These are phyloP conservation scores for Aspergillus bombycis DNA, from an alignment of 2,329 filamentous ascomycete species.

Conservation along the genomic window DNA sequence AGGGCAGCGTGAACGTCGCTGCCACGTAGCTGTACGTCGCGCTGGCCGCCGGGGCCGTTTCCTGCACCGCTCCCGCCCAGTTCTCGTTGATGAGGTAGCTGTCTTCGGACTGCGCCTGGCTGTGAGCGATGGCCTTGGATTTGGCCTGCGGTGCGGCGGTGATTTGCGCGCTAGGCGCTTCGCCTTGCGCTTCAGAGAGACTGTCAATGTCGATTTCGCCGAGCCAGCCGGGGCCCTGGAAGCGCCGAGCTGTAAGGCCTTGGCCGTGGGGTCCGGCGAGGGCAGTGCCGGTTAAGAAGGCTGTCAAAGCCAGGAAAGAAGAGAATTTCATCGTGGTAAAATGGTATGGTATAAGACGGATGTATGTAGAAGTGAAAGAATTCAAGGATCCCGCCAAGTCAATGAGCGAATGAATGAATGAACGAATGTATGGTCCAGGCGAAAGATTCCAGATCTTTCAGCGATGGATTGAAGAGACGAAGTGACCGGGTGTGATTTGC, in stretches of 20 bases:
- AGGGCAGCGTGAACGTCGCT: slow-evolving; percentile 13
- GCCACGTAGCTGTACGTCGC: slow-evolving; percentile 11
- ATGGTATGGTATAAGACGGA: background rate
- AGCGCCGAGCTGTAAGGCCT: background rate
- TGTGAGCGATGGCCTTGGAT: background rate
- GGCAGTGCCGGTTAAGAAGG: slow-evolving; percentile 9
- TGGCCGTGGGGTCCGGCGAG: slow-evolving; percentile 7
- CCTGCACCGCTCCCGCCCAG: slow-evolving; percentile 14
- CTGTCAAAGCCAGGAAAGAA: slow-evolving; percentile 7
- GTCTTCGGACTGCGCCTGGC: background rate
- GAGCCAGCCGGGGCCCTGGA: background rate
- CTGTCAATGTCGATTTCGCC: background rate
- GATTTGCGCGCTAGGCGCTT: background rate
- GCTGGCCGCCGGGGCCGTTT: background rate
- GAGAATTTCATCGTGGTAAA: slow-evolving; percentile 6
- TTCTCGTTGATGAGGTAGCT: slow-evolving; percentile 14
- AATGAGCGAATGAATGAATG: background rate
- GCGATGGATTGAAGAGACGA: background rate
- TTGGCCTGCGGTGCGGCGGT: background rate
- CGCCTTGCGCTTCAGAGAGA: background rate
- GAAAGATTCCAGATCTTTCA: slow-evolving; percentile 5
- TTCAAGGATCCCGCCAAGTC: background rate
- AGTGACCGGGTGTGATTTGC: background rate
- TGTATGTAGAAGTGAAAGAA: background rate
- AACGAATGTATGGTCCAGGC: background rate